Evolutionary conservation across 352 stramenopile species (phyloP), one percentile per base, ranked within the genome.

Genomic region (Blastocystis sp.): DNA sequence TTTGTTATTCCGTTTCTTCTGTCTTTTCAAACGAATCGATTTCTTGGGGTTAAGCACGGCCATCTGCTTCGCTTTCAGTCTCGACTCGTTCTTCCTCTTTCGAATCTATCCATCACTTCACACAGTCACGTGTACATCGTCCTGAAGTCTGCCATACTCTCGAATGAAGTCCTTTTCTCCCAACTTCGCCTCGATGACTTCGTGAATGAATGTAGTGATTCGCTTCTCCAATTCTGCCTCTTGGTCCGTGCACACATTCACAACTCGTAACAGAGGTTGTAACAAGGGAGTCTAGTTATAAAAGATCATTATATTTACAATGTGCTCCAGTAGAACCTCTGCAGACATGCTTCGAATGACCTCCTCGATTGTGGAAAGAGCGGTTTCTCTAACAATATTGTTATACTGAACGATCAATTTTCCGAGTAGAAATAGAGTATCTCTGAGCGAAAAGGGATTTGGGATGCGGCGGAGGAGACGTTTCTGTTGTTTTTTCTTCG

Each of bases 261-360:
- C 47, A 8, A 85, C 30, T 55, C 68, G 65, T n/a, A 85, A 24
- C 73, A 85, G 56, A 16, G 73, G 73, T 56, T 55, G 73, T 39
- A 85, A 24, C 26, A 85, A 37, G 34, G 73, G 73, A 11, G 55
- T 68, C 73, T 85, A 85, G 8, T 1, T 30, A 59, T n/a, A 59
- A 59, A 59, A 59, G 20, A 16, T 8, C 6, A 47, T n/a, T 5
- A 39, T 8, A 16, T 13, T 4, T 34, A 85, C 73, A 18, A 85
- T 85, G 56, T 45, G 24, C 26, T 85, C 26, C 13, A 39, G 5
- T 6, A 85, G 59, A 26, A 43, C 45, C 20, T 39, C 50, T 20
- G 47, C 6, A 34, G 45, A 13, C 20, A 85, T 54, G 18, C 53
- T 34, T 7, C 30, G 43, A 39, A 26, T 41, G 9, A 85, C 47